Base-by-base conservation (phyloP, 306 rosid species). In the Vachellia pachyceras region DNA sequence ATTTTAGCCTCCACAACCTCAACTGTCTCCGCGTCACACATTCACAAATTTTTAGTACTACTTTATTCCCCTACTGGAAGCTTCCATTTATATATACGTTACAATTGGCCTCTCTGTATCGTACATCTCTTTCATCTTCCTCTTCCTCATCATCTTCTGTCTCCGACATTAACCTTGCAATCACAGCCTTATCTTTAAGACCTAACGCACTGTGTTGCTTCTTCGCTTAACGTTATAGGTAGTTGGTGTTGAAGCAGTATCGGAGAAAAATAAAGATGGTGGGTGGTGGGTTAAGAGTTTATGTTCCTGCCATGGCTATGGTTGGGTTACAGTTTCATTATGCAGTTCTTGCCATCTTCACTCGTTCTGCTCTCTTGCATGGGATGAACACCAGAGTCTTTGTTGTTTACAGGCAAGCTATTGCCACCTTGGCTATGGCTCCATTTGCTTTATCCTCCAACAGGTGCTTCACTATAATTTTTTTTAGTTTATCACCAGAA, bases 381-480 rank as follows among this genome's bases (percentile, higher is more conserved):
- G 97, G 97, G 22, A 85, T 85, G 94, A 91, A 89, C 78, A 84
- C 97, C 1, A 87, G 91, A 0, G 90, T 88, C 3, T 88, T 88
- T 52, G 91, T 91, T 29, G 88, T 77, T 2, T 91, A 93, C 58
- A 86, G 97, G 45, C 96, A 93, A 79, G 92, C 82, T 74, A 69
- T 90, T 79, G 94, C 93, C 79, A 87, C 97, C 69, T 80, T 91
- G 69, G 63, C 91, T 18, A 42, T 91, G 82, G 82, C 87, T 7
- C 90, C 97, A 33, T 67, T 93, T 5, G 84, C 84, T 25, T 84
- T 83, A 9, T 87, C 84, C 52, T 12, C 90, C 4, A 82, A 74
- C 11, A 54, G 57, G 57, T 50, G 0, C 18, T 3, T 45, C 3
- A 42, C 33, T 29, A 29, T 29, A 29, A 29, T 29, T 0, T 29